Base-by-base conservation (phyloP, 345 rosid species). In the Populus ilicifolia region DNA sequence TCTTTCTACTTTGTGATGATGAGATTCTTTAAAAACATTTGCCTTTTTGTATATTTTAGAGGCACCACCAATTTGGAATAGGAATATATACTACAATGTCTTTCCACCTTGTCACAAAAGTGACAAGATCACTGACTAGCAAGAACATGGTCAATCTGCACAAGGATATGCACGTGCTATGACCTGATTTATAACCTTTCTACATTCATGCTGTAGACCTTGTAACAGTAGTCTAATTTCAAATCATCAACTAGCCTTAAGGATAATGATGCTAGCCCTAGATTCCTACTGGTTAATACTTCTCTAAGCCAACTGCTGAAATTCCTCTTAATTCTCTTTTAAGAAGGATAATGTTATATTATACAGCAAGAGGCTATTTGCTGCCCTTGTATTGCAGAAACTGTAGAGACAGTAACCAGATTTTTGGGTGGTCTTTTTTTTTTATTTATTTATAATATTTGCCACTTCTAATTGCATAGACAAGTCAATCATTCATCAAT, bases 1-100 rank as follows among this genome's bases (percentile, higher is more conserved):
- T 72, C 77, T 86, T 86, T 85, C 95, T 71, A 84, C 89, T 75
- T 82, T 85, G 88, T 82, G 81, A 86, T 88, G 85, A 92, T 92
- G 83, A 89, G 89, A 92, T 89, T 86, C 89, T 85, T 85, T 77
- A 67, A 75, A 74, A 85, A 67, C 77, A 48, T 23, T 25, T 29
- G 67, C 78, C 80, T 56, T 65, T 81, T 80, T 75, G 30, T 67
- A 67, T 52, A 75, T 78, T 79, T 78, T 72, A 74, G 84, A 83
- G 78, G 84, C 82, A 82, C 90, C 96, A 86, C 87, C 84, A 76
- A 80, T 81, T 82, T 70, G 79, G 97, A 88, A 81, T 74, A 29
- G 76, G 81, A 78, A 92, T 86, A 87, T 84, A 87, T 91, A 35
- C 90, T 80, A 52, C 59, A 68, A 50, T 67, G 74, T 67, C 80